Percentiles rank a stretch among this genome's conserved stretches.
Evolutionary conservation across 2,329 filamentous ascomycete genomes (phyloP).

Genomic region (Diplocarpon mali): DNA sequence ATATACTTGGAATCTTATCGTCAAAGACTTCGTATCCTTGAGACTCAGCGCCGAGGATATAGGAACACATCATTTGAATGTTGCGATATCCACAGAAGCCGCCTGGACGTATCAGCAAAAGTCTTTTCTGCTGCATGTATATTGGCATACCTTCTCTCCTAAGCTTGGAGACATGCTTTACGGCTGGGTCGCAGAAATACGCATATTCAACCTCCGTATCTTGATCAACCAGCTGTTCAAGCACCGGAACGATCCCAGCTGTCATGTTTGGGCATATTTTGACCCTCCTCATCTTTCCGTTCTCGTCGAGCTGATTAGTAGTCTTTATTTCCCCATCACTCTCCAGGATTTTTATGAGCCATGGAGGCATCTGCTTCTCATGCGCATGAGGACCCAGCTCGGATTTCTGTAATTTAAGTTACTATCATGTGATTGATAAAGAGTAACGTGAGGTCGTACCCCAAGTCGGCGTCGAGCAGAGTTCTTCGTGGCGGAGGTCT

Average conservation of each 20-base stretch:
- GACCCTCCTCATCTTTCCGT: conserved; percentile 33
- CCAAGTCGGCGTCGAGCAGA: conserved; percentile 22
- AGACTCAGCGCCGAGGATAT: conserved; percentile 50
- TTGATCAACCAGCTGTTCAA: conserved; percentile 52
- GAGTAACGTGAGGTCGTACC: conserved; percentile 21
- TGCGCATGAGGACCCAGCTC: conserved; percentile 63
- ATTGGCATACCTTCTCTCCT: conserved; percentile 49
- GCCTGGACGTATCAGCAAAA: conserved; percentile 34
- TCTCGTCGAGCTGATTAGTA: conserved; percentile 36
- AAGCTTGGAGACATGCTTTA: conserved; percentile 73
- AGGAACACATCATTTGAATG: conserved; percentile 82
- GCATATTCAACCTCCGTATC: conserved; percentile 55
- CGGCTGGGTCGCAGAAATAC: conserved; percentile 67
- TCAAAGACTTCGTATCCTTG: conserved; percentile 50
- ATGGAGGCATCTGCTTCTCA: conserved; percentile 64
- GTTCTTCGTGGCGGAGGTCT: conserved; percentile 1
- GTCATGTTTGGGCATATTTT: conserved; percentile 36
- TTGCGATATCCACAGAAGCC: conserved; percentile 94
- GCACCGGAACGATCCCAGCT: conserved; percentile 46
- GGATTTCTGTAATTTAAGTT: conserved; percentile 29
- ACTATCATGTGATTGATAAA: conserved; percentile 9
- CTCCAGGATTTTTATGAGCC: conserved; percentile 50
- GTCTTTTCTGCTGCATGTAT: neutral
- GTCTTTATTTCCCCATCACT: conserved; percentile 43
- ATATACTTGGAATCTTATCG: conserved; percentile 57